Base-by-base conservation (phyloP, 2,329 filamentous ascomycete genomes). In the Sclerotiophoma versabilis region DNA sequence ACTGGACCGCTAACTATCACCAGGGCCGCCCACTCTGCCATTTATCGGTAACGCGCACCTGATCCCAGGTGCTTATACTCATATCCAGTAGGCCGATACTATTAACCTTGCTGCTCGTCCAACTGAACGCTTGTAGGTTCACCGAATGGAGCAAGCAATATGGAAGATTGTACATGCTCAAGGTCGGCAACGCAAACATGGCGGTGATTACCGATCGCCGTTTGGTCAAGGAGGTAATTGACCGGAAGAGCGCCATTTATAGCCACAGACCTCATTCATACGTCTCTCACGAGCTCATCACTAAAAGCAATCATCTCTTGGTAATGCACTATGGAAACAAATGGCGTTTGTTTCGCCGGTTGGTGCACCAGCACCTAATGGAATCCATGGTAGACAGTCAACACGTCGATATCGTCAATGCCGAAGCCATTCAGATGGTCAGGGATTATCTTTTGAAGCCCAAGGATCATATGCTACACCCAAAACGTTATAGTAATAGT, bases 401-500 rank as follows among this genome's bases (percentile, higher is more conserved):
- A 6, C 76, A 84, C 55, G 50, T 77, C 4, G 57, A 66, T 0
- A 46, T 83, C 0, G 70, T 77, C 30, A 70, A 83, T 48, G 81
- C 81, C 0, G 82, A 84, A 60, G 76, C 76, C 0, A 68, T 69
- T 2, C 80, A 83, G 63, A 76, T 83, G 71, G 51, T 82, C 5
- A 61, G 68, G 6, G 81, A 83, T 57, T 79, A 78, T 56, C 52
- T 79, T 8, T 33, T 70, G 0, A 49, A 66, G 0, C 79, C 80
- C 0, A 69, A 75, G 19, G 55, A 78, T 14, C 73, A 77, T 38
- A 81, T 82, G 79, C 50, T 72, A 22, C 79, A 82, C 58, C 75
- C 80, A 0, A 79, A 79, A 58, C 71, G 81, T 5, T 81, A 75
- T 54, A 80, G 74, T 42, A 83, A 83, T 57, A 81, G 78, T 41